Conservation (phyloP, 768 basidiomycete species). For the Collybia sordida region DNA sequence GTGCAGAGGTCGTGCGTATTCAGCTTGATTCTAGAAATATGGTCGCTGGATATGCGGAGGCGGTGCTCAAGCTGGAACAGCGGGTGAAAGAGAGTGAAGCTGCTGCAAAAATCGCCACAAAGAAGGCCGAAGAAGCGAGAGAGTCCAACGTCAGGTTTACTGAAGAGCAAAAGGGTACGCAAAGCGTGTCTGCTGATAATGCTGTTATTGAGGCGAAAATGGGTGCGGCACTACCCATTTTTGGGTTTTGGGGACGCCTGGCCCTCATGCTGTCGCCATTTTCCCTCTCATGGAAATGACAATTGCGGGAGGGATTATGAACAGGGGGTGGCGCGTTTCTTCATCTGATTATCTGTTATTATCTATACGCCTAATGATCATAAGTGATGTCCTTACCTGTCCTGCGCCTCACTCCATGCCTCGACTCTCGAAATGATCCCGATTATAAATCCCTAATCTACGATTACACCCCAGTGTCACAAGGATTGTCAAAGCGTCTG, state of each 20-base stretch:
- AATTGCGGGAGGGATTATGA: not conserved
- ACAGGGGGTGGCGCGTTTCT: too few species aligned
- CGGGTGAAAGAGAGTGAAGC: conserved; percentile 24
- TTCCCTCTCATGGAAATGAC: conserved; percentile 31
- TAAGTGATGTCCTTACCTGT: too few species aligned
- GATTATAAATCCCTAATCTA: too few species aligned
- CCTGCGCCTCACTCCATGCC: too few species aligned
- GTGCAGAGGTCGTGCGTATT: conserved; percentile 42
- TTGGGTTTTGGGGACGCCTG: conserved; percentile 32
- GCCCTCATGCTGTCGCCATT: conserved; percentile 34
- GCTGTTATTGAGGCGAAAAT: conserved; percentile 31
- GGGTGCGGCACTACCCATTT: conserved; percentile 30
- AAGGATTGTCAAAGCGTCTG: too few species aligned
- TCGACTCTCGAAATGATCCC: too few species aligned
- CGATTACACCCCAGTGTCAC: too few species aligned
- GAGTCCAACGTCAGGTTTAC: not conserved
- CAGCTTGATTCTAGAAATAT: conserved; percentile 39
- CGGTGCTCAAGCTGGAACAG: conserved; percentile 29
- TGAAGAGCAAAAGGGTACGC: conserved; percentile 7
- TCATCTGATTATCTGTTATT: too few species aligned
- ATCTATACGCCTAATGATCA: too few species aligned
- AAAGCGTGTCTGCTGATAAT: conserved; percentile 22
- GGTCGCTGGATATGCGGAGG: conserved; percentile 34
- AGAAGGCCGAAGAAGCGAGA: conserved; percentile 6
- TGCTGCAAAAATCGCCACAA: conserved; percentile 10